Evolutionary conservation across 768 basidiomycete genomes (phyloP), one percentile per base, ranked within the genome.

Genomic region (Artomyces pyxidatus): DNA sequence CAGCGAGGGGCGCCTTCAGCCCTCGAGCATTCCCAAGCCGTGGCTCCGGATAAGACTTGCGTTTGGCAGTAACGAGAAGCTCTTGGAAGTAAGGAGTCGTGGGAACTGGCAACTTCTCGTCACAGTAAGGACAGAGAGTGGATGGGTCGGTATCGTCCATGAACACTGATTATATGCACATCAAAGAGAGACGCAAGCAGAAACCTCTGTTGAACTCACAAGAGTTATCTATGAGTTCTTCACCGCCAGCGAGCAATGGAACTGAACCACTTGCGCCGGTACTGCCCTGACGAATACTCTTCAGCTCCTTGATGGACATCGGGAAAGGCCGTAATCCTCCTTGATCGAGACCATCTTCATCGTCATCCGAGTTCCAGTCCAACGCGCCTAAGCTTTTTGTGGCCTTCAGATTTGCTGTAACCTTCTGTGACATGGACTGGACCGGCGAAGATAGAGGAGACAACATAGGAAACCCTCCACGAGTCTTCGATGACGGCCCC

Each of bases 121-220:
- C 89, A 54, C 89, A 92, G 62, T 83, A 92, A 0, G 89, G 88
- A 59, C 89, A 92, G 2, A 90, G 65, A 1, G 71, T 81, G 6
- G 69, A 71, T 10, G 87, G 87, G 55, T 91, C 87, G 6, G 62
- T 55, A 3, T 74, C 67, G 29, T 73, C 71, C 23, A 78, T 62
- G 9, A 77, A 74, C 38, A 82, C 81, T 85, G 51, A 11, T 22
- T 38, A 45, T 22, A 39, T 29, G 25, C 37, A 47, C 32, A 48
- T 35, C n/a, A 37, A 30, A 10, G 17, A 19, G 14, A 28, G 39
- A 19, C 19, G 29, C 4, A 23, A 23, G 30, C 26, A 32, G 17
- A 26, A 32, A 21, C 39, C 10, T 38, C 12, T 10, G 40, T 37
- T 14, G 42, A 37, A 42, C 55, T 56, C 39, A 56, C 55, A 39